Conservation (phyloP, 306 rosid species). For the Sesbania bispinosa region DNA sequence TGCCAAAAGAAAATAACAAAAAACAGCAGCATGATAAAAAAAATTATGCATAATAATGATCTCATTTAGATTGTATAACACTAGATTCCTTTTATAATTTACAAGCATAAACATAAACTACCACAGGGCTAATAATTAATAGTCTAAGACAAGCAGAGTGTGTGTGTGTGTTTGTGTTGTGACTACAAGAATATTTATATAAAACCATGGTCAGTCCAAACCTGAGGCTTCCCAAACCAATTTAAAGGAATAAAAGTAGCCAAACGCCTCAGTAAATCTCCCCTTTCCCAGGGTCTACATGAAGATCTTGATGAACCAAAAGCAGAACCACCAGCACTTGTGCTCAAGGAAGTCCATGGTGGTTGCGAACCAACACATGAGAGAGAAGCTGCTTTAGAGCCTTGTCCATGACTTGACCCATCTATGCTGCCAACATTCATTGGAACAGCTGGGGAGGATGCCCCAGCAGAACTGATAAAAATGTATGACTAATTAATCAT, state of each 20-base stretch:
- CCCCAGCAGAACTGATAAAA: slow-evolving; percentile 91
- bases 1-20: neutral
- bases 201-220: slow-evolving; percentile 39
- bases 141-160: neutral
- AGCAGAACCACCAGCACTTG: slow-evolving; percentile 79
- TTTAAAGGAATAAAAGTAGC: slow-evolving; percentile 81
- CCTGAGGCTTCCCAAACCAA: slow-evolving; percentile 95
- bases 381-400: slow-evolving; percentile 91
- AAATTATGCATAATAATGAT: neutral
- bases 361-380: slow-evolving; percentile 96
- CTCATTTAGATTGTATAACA: slow-evolving; percentile 7
- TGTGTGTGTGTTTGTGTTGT: neutral
- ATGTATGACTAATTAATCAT: slow-evolving; percentile 24
- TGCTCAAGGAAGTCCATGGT: slow-evolving; percentile 79
- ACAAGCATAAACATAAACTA: slow-evolving; percentile 14
- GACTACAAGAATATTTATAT: neutral
- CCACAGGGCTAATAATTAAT: neutral
- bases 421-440: slow-evolving; percentile 89
- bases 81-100: neutral
- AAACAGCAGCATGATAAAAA: neutral
- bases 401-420: slow-evolving; percentile 82
- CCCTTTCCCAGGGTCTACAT: slow-evolving; percentile 99
- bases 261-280: slow-evolving; percentile 92
- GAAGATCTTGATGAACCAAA: slow-evolving; percentile 77
- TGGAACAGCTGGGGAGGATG: slow-evolving; percentile 89